Percentiles rank a stretch among this genome's conserved stretches.
Conservation (phyloP, 805 yeast species). For the Priceomyces fermenticarens region DNA sequence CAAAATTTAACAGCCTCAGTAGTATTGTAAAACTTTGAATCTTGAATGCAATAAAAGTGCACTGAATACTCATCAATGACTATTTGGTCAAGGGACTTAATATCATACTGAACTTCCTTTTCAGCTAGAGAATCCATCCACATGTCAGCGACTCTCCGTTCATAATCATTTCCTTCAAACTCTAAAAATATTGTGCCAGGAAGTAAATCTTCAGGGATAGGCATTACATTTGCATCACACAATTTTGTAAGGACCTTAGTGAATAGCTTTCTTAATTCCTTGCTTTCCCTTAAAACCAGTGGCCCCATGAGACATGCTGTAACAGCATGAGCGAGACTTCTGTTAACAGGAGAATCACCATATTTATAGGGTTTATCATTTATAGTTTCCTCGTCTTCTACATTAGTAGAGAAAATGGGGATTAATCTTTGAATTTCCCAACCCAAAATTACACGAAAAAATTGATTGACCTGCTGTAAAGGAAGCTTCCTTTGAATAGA, state of each 20-base stretch:
- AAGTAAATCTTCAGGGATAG: constrained; percentile 8
- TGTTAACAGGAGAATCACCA: neutral
- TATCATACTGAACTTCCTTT: constrained; percentile 3
- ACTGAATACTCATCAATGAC: constrained; percentile 54
- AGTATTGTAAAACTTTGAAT: constrained; percentile 46
- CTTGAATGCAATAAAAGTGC: constrained; percentile 53
- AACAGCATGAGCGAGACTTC: constrained; percentile 17
- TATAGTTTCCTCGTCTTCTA: constrained; percentile 1
- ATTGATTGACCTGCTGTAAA: constrained; percentile 26
- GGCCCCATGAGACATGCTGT: constrained; percentile 55
- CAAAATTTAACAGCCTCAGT: constrained; percentile 46
- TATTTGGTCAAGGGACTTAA: constrained; percentile 16
- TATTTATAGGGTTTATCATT: constrained; percentile 1
- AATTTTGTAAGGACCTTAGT: constrained; percentile 1
- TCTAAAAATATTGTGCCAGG: constrained; percentile 56
- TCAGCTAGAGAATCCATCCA: constrained; percentile 6
- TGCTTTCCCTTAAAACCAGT: constrained; percentile 40
- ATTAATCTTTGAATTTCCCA: constrained; percentile 32
- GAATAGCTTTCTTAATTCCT: constrained; percentile 17
- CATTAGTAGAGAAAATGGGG: neutral
- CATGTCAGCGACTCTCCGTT: constrained; percentile 46
- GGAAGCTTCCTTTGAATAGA: constrained; percentile 45
- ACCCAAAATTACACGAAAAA: constrained; percentile 26
- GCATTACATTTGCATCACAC: neutral
- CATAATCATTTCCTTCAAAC: constrained; percentile 50